Evolutionary conservation across 2,329 filamentous ascomycete genomes (phyloP).

Genomic region (Pyrenophora tritici-repentis): DNA sequence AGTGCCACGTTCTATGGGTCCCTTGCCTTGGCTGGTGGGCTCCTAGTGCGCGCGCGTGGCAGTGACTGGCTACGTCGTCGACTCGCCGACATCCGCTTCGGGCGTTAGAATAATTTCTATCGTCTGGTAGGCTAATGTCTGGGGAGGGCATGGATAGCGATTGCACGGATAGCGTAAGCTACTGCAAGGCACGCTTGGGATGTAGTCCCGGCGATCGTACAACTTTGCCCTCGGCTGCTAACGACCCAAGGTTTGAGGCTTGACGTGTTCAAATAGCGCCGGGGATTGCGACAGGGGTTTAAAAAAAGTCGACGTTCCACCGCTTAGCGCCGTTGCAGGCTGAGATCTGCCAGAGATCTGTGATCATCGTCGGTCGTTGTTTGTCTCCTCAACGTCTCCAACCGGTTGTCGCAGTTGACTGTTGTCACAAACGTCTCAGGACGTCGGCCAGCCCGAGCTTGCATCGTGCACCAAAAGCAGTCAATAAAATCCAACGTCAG

Average conservation of each 20-base stretch:
- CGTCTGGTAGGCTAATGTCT: constrained; percentile 10
- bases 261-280: constrained; percentile 4
- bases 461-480: no score
- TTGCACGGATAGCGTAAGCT: constrained; percentile 3
- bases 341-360: neutral
- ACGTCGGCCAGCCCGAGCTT: neutral
- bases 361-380: neutral
- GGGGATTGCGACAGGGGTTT: constrained; percentile 1
- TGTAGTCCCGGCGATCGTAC: constrained; percentile 5
- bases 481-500: neutral
- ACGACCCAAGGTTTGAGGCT: constrained; percentile 6
- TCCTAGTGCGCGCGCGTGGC: constrained; percentile 6
- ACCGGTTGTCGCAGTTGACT: constrained; percentile 5
- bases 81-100: constrained; percentile 11
- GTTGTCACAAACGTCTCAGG: constrained; percentile 3
- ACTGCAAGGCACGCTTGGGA: constrained; percentile 14
- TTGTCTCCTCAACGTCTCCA: neutral
- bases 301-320: neutral
- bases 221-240: neutral
- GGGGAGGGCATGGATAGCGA: constrained; percentile 4
- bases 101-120: constrained; percentile 1
- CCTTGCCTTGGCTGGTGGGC: constrained; percentile 3
- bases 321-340: neutral
- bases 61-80: constrained; percentile 4
- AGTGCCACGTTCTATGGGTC: constrained; percentile 13